Conservation (phyloP, 2,329 filamentous ascomycete species). For the Juglanconis oblonga region DNA sequence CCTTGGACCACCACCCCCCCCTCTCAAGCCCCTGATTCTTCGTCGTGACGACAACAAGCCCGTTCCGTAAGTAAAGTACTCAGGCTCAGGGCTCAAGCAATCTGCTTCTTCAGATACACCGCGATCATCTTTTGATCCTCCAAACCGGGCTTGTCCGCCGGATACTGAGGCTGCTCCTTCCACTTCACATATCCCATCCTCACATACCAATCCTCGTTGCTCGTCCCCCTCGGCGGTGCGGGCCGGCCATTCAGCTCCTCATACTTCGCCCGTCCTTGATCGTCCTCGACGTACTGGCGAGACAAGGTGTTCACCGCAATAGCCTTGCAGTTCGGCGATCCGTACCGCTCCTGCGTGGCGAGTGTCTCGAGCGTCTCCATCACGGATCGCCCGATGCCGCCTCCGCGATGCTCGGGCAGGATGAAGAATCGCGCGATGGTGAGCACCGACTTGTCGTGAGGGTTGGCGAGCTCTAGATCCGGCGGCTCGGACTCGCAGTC, state of each 20-base stretch:
- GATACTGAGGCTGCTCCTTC: constrained; percentile 9
- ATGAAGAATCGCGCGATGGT: constrained; percentile 19
- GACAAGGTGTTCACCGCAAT: constrained; percentile 16
- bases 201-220: constrained; percentile 18
- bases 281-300: constrained; percentile 18
- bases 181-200: constrained; percentile 19
- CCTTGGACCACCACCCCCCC: too few species aligned
- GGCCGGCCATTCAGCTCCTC: neutral
- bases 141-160: neutral
- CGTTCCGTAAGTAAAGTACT: neutral
- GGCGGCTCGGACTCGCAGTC: constrained; percentile 7
- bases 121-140: constrained; percentile 1
- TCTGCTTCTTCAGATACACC: constrained; percentile 3
- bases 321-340: constrained; percentile 16
- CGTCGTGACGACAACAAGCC: too few species aligned
- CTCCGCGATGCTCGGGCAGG: constrained; percentile 14
- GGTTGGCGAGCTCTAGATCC: constrained; percentile 12
- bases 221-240: constrained; percentile 1
- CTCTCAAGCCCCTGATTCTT: too few species aligned
- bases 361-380: constrained; percentile 14
- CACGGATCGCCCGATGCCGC: constrained; percentile 14
- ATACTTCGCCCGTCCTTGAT: constrained; percentile 10
- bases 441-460: constrained; percentile 3
- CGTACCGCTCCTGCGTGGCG: constrained; percentile 17
- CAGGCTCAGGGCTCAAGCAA: neutral